Evolutionary conservation across 192 early-diverging fungal genomes (phyloP), one percentile per base, ranked within the genome.

Genomic region (Coemansia sp.): DNA sequence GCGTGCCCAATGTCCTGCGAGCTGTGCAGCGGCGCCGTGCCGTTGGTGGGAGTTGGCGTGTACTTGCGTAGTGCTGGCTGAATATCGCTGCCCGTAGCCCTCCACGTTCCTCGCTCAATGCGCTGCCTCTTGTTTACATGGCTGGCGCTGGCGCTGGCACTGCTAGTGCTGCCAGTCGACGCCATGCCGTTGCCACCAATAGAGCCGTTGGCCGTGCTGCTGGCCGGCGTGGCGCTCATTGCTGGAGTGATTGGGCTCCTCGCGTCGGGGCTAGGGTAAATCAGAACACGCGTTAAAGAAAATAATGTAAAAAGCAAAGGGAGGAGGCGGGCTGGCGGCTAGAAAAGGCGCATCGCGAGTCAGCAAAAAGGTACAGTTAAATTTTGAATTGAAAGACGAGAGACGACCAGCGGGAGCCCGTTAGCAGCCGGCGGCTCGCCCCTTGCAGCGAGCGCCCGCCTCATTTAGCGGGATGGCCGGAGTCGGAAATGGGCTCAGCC

Each of bases 1-100:
- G 70, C 46, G 19, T 58, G 53, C 3, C 67, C 74, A 26, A 51
- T 39, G 38, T 42, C 58, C 10, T 58, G 37, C n/a, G 32, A 52
- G 40, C 47, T 58, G 60, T 71, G 61, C 31, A 78, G 51, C 0
- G 41, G 58, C 18, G 62, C 63, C 2, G 70, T 62, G 22, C 67
- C 67, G 21, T 26, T 45, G 3, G 60, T 58, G 1, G 70, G 66
- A 30, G 51, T 56, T 13, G 70, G 58, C 25, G 65, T 63, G 56
- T 68, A 78, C 31, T 74, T 74, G 55, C 64, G 60, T 27, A 74
- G 48, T 2, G n/a, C n/a, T n/a, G 69, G 68, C 50, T 41, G 51
- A 14, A 65, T 65, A 54, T 71, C 69, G 26, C 15, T 42, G 40
- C 22, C 21, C 5, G 43, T 29, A 15, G 25, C 41, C 8, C 63